phyloP scores from a whole-genome alignment of 2,329 filamentous ascomycete species.

The Claviceps capensis region DNA sequence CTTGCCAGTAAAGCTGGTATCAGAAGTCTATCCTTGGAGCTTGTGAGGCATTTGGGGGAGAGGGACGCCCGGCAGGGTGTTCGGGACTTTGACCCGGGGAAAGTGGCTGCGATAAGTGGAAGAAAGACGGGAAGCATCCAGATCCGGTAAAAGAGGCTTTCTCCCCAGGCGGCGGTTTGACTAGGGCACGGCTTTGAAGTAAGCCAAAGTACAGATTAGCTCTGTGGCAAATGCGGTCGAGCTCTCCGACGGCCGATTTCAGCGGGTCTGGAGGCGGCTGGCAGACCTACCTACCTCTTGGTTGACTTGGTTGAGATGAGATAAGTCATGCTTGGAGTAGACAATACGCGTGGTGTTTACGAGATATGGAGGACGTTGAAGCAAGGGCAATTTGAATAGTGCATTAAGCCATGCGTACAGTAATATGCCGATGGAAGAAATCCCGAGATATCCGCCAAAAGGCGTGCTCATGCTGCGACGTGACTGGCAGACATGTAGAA shows the following conservation, averaged over 20 bases:
- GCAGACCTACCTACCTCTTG: neutral
- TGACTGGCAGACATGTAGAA: neutral
- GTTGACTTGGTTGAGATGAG: neutral
- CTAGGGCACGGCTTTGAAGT: neutral
- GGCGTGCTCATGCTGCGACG: neutral
- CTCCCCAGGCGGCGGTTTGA: neutral
- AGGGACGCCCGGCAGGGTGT: neutral
- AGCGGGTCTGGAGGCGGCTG: neutral
- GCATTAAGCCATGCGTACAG: neutral
- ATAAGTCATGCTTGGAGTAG: too few relatives aligned
- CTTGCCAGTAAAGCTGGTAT: neutral
- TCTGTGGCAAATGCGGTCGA: too few relatives aligned
- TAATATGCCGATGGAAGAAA: neutral
- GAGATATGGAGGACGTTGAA: too few relatives aligned
- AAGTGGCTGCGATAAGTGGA: neutral
- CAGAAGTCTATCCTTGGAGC: constrained; percentile 1
- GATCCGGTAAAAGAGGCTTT: neutral
- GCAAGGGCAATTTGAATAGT: neutral
- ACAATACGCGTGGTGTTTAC: too few relatives aligned
- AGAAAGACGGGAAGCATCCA: neutral
- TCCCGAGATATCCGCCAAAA: neutral
- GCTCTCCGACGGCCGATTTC: neutral
- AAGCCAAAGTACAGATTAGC: neutral
- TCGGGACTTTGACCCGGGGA: neutral
- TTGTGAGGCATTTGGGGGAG: neutral